These are phyloP conservation scores for Penicillium taxi DNA, from an alignment of 495 filamentous ascomycete species.

Conservation along the genomic window DNA sequence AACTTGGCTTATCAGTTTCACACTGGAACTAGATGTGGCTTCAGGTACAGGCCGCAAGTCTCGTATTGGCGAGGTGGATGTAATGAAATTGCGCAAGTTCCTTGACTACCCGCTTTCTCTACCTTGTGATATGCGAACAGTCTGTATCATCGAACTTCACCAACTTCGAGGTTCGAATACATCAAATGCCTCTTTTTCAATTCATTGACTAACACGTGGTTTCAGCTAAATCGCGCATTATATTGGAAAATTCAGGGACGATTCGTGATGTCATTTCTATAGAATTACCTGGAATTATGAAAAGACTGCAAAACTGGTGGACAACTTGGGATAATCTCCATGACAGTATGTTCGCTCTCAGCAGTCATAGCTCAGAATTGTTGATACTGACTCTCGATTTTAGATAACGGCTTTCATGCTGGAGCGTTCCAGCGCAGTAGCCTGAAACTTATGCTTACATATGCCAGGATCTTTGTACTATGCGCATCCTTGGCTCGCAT, in stretches of 20 bases:
- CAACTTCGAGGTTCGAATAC: slow-evolving; percentile 27
- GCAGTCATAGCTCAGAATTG: not conserved
- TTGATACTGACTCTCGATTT: not conserved
- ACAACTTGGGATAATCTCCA: slow-evolving; percentile 39
- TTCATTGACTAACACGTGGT: slow-evolving; percentile 1
- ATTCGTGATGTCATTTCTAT: slow-evolving; percentile 23
- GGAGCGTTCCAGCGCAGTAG: slow-evolving; percentile 37
- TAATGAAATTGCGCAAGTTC: slow-evolving; percentile 31
- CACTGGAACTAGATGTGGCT: slow-evolving; percentile 35
- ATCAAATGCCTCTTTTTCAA: too few relatives aligned
- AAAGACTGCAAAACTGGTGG: slow-evolving; percentile 33
- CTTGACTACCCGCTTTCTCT: slow-evolving; percentile 37
- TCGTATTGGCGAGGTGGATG: slow-evolving; percentile 33
- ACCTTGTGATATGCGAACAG: slow-evolving; percentile 36
- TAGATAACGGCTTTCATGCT: slow-evolving; percentile 11
- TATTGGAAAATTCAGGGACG: slow-evolving; percentile 26
- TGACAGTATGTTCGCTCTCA: slow-evolving; percentile 20
- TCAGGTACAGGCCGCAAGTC: slow-evolving; percentile 39
- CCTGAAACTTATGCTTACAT: slow-evolving; percentile 33
- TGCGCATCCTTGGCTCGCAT: slow-evolving; percentile 34
- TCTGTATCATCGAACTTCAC: slow-evolving; percentile 37
- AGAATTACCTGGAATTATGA: slow-evolving; percentile 32
- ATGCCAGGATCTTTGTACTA: slow-evolving; percentile 33
- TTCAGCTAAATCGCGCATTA: slow-evolving; percentile 28
- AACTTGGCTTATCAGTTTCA: slow-evolving; percentile 38